These are phyloP conservation scores for Rubroshorea leprosula DNA, from an alignment of 345 rosid species.

Conservation along the genomic window DNA sequence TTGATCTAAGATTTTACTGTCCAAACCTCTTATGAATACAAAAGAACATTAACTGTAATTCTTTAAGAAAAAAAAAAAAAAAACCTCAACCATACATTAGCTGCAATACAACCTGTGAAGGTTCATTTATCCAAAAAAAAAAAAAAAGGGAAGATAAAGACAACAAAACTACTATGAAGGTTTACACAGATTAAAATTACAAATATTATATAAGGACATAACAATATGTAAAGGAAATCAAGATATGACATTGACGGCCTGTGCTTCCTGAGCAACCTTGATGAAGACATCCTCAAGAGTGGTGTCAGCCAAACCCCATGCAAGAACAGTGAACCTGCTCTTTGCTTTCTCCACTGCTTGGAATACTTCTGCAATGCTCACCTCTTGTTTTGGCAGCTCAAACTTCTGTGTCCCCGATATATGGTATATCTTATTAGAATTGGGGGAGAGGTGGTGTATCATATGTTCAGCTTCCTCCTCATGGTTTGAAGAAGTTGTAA, in stretches of 20 bases:
- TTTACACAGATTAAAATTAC: too few relatives aligned
- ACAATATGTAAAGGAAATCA: constrained; percentile 22
- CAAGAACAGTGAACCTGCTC: constrained; percentile 61
- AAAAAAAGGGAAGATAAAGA: too few relatives aligned
- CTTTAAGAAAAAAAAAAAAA: too few relatives aligned
- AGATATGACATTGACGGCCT: constrained; percentile 45
- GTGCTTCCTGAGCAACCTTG: constrained; percentile 65
- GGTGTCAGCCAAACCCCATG: constrained; percentile 96
- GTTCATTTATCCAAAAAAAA: too few relatives aligned
- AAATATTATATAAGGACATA: too few relatives aligned
- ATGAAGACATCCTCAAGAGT: constrained; percentile 97
- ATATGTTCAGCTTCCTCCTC: constrained; percentile 64
- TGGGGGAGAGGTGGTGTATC: constrained; percentile 52
- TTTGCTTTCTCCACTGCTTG: constrained; percentile 79
- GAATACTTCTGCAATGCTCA: constrained; percentile 68
- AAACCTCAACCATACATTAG: too few relatives aligned
- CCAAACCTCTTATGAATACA: too few relatives aligned
- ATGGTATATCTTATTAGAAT: constrained; percentile 70
- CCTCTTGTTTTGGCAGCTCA: constrained; percentile 80
- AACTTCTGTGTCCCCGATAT: constrained; percentile 96
- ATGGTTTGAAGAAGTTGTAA: constrained; percentile 57
- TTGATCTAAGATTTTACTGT: too few relatives aligned
- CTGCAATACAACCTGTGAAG: too few relatives aligned
- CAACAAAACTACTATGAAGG: too few relatives aligned
- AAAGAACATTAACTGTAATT: too few relatives aligned